Percentiles rank a stretch among this genome's conserved stretches.
These are phyloP conservation scores for Cyberlindnera veronae DNA, from an alignment of 805 yeast genomes.

Conservation along the genomic window DNA sequence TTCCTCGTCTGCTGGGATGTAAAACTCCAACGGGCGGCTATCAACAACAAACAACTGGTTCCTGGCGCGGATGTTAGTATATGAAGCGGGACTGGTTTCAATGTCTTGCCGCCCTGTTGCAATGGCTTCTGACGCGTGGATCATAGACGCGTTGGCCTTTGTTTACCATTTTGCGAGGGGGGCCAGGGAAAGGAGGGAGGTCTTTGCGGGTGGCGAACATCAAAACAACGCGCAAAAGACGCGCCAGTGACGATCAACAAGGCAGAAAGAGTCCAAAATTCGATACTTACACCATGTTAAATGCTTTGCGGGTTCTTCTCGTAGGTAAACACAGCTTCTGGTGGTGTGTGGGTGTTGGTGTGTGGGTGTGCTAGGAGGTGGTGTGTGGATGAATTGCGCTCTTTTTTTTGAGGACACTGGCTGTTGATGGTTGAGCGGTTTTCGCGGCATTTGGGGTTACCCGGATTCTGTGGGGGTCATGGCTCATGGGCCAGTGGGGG, in stretches of 20 bases:
- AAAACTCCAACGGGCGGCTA: slow-evolving; percentile 19
- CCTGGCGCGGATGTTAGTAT: background rate
- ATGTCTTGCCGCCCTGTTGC: background rate
- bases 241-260: background rate
- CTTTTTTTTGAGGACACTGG: background rate
- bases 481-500: no score
- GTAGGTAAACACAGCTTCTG: background rate
- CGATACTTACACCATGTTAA: background rate
- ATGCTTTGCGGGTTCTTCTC: background rate
- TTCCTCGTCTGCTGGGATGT: slow-evolving; percentile 20
- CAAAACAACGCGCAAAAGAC: background rate
- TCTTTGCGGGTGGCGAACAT: background rate
- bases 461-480: no score
- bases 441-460: background rate
- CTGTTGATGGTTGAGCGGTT: no score
- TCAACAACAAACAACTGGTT: slow-evolving; percentile 5
- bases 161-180: background rate
- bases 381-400: slow-evolving; percentile 3
- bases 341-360: slow-evolving; percentile 1
- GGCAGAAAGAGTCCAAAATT: background rate
- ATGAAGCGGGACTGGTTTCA: no score
- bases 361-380: slow-evolving; percentile 1
- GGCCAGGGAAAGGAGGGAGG: background rate
- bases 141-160: background rate
- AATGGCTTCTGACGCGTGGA: background rate